Evolutionary conservation across 2,329 filamentous ascomycete species (phyloP).

Genomic region (Cryphonectria nitschkei): DNA sequence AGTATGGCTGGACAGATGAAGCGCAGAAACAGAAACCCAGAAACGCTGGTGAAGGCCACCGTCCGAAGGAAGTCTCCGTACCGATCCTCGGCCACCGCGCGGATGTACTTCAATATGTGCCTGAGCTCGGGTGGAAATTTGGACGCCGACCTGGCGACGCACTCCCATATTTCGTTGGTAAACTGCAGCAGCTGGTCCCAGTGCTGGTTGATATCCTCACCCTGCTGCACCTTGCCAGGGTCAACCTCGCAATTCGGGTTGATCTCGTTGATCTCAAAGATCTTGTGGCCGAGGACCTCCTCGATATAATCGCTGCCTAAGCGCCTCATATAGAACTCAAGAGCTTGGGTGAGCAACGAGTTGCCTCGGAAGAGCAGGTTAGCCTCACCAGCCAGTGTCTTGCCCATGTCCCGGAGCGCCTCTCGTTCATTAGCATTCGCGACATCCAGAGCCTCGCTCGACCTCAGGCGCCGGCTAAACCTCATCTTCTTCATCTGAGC

Average conservation of each 20-base stretch:
- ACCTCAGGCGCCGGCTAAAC: conserved; percentile 72
- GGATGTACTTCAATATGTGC: conserved; percentile 86
- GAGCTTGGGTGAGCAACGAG: conserved; percentile 86
- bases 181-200: conserved; percentile 77
- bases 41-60: conserved; percentile 91
- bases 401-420: conserved; percentile 74
- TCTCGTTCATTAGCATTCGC: conserved; percentile 66
- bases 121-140: conserved; percentile 81
- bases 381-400: conserved; percentile 81
- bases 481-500: conserved; percentile 73
- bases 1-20: conserved; percentile 97
- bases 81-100: conserved; percentile 89
- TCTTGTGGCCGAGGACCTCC: conserved; percentile 81
- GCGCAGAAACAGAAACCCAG: conserved; percentile 89
- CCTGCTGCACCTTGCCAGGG: conserved; percentile 71
- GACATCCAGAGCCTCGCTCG: conserved; percentile 66
- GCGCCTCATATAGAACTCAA: conserved; percentile 95
- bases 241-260: conserved; percentile 96
- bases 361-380: conserved; percentile 96
- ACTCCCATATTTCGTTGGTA: conserved; percentile 84
- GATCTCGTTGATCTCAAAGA: conserved; percentile 85
- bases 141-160: conserved; percentile 74
- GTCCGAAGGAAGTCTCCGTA: conserved; percentile 92
- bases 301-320: conserved; percentile 92
- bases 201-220: conserved; percentile 78